Conservation (phyloP, 257 asterid species). For the Solanum rostratum region DNA sequence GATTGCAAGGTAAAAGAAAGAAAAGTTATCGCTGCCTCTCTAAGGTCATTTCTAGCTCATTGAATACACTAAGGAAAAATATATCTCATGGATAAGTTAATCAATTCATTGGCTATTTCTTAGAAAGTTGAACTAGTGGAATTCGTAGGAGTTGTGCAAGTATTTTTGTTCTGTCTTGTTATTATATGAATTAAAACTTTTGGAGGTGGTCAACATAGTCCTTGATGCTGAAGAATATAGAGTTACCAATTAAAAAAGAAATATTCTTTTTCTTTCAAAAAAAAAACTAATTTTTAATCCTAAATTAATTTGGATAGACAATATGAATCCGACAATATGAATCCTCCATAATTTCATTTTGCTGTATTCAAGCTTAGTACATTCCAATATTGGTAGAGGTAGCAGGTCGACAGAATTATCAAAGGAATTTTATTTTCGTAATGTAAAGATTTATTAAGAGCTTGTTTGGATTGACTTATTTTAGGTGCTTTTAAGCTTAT, state of each 20-base stretch:
- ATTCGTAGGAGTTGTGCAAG: no score
- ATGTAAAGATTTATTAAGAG: neutral
- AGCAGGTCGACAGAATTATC: neutral
- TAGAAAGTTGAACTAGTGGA: no score
- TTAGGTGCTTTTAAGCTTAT: no score
- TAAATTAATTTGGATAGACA: neutral
- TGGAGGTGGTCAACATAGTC: no score
- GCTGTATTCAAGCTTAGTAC: neutral
- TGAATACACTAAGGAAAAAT: neutral
- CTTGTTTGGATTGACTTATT: no score
- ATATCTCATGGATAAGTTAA: neutral
- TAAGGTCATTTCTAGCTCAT: neutral
- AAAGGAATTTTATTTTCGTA: no score
- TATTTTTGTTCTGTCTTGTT: no score
- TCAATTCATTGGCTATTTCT: neutral
- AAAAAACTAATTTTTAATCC: neutral
- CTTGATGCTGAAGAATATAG: no score
- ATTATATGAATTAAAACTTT: no score
- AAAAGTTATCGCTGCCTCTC: neutral
- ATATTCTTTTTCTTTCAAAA: no score
- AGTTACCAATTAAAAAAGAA: no score
- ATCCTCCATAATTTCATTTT: neutral
- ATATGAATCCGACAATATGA: neutral
- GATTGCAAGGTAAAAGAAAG: neutral
- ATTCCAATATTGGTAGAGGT: neutral